These are phyloP conservation scores for Lactarius sanguifluus DNA, from an alignment of 768 basidiomycete species.

Conservation along the genomic window DNA sequence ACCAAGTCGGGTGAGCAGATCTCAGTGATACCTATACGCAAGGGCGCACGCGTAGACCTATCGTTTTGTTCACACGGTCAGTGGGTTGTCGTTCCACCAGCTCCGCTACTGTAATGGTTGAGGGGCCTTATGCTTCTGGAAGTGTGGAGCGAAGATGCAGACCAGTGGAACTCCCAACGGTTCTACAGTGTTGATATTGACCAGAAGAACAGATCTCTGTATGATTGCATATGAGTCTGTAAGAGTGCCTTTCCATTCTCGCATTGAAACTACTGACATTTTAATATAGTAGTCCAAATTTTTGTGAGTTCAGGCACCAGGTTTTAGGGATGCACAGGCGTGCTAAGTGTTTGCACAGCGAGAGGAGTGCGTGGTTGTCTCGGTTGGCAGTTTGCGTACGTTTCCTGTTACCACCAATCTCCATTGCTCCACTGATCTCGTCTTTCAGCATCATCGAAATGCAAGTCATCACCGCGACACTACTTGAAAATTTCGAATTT, in stretches of 20 bases:
- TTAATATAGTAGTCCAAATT: conserved; percentile 6
- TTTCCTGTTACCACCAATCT: conserved; percentile 22
- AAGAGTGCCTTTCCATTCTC: neutral
- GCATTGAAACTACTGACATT: neutral
- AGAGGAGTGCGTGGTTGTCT: conserved; percentile 29
- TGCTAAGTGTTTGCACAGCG: conserved; percentile 21
- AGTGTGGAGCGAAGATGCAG: conserved; percentile 38
- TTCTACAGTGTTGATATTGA: conserved; percentile 29
- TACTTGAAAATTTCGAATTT: conserved; percentile 39
- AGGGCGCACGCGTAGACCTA: conserved; percentile 32
- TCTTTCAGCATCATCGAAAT: conserved; percentile 35
- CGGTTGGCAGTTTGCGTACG: conserved; percentile 36
- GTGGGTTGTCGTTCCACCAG: conserved; percentile 28
- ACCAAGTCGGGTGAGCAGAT: conserved; percentile 33
- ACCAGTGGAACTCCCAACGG: conserved; percentile 35
- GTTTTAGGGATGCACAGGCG: neutral
- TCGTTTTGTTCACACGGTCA: conserved; percentile 38
- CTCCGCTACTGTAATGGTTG: neutral
- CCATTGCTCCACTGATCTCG: conserved; percentile 32
- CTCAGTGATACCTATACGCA: conserved; percentile 33
- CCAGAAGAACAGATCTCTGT: conserved; percentile 27
- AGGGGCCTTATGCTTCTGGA: conserved; percentile 28
- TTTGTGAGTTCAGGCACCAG: conserved; percentile 5
- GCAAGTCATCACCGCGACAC: conserved; percentile 38
- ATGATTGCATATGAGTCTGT: conserved; percentile 30